Conservation (phyloP, 2,329 filamentous ascomycete genomes). For the Pseudocercospora fuligena region DNA sequence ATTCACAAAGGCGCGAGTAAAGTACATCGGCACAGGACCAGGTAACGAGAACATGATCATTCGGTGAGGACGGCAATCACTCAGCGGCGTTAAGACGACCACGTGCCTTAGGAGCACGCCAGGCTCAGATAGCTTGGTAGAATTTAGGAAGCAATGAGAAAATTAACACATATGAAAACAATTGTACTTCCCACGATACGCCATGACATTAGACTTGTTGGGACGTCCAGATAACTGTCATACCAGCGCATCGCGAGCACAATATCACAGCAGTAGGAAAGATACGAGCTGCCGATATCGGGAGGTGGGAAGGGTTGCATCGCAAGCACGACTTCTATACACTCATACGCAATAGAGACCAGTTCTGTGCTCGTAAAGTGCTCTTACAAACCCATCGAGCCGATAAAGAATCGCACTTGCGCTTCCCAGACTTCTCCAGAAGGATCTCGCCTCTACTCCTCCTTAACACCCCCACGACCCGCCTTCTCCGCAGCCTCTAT, state of each 20-base stretch:
- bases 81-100: not conserved
- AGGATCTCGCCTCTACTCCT: slow-evolving; percentile 48
- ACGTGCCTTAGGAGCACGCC: not conserved
- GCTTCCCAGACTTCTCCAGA: too few species aligned
- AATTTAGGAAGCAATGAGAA: slow-evolving; percentile 12
- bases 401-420: not conserved
- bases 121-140: slow-evolving; percentile 16
- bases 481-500: slow-evolving; percentile 58
- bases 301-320: not conserved
- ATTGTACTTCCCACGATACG: too few species aligned
- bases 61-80: slow-evolving; percentile 40
- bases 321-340: not conserved
- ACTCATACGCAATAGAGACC: not conserved
- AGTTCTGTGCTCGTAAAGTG: not conserved
- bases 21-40: slow-evolving; percentile 70
- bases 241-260: not conserved
- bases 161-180: not conserved
- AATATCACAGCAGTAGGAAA: not conserved
- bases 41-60: slow-evolving; percentile 68
- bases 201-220: not conserved
- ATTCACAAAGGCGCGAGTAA: slow-evolving; percentile 66
- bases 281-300: not conserved
- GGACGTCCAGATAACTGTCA: not conserved
- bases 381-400: not conserved
- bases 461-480: slow-evolving; percentile 57